phyloP scores from a whole-genome alignment of 805 yeast genomes.

The Kockiozyma suomiensis region DNA sequence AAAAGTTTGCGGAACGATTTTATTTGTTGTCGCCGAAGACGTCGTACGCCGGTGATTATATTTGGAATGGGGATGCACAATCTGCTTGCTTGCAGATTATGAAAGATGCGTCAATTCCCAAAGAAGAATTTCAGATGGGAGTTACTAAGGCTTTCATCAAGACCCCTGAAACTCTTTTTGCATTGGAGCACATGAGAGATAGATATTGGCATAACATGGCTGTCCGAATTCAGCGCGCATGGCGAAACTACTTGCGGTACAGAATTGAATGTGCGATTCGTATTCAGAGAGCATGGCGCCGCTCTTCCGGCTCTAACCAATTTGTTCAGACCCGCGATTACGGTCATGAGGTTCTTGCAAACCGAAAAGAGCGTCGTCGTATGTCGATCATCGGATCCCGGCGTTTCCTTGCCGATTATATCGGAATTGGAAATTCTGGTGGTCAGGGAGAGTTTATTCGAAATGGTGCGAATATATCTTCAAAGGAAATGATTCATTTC shows the following conservation, averaged over 20 bases:
- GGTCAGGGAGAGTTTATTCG: constrained; percentile 76
- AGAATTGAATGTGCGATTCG: constrained; percentile 83
- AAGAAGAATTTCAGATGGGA: constrained; percentile 86
- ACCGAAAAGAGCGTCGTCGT: constrained; percentile 85
- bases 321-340: constrained; percentile 82
- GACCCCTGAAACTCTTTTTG: constrained; percentile 94
- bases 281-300: constrained; percentile 82
- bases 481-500: constrained; percentile 65
- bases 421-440: constrained; percentile 77
- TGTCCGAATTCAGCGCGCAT: constrained; percentile 93
- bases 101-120: constrained; percentile 68
- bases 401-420: constrained; percentile 91
- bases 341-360: constrained; percentile 70
- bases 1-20: constrained; percentile 92
- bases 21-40: constrained; percentile 83
- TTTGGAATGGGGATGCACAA: constrained; percentile 62
- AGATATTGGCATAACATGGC: constrained; percentile 99
- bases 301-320: constrained; percentile 75
- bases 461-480: constrained; percentile 44
- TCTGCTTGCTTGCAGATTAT: constrained; percentile 59
- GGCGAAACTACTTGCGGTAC: constrained; percentile 80
- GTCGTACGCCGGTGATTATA: constrained; percentile 85
- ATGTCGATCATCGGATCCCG: constrained; percentile 85
- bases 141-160: constrained; percentile 90
- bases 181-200: constrained; percentile 94